phyloP scores from a whole-genome alignment of 2,329 filamentous ascomycete species.

The Phialemoniopsis sp. region DNA sequence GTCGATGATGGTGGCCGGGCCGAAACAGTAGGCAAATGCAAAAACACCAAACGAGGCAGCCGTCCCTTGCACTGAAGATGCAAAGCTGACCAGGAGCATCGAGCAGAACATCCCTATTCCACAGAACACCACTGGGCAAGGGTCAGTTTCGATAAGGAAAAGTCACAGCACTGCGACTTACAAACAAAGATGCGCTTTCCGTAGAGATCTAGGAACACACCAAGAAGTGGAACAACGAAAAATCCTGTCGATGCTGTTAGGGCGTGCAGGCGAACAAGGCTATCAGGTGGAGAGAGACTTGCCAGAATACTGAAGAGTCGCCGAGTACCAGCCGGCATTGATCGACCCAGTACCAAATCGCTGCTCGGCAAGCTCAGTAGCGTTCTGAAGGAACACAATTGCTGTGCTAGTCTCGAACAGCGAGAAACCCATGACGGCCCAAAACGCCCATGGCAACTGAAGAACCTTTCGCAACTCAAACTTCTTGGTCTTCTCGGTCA shows the following conservation, averaged over 20 bases:
- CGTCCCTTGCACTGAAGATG: constrained; percentile 41
- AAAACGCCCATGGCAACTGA: constrained; percentile 54
- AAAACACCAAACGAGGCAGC: constrained; percentile 54
- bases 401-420: constrained; percentile 55
- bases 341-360: constrained; percentile 49
- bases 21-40: constrained; percentile 41
- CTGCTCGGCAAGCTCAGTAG: constrained; percentile 55
- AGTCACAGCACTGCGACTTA: too few species aligned
- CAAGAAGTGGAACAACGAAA: constrained; percentile 51
- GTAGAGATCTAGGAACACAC: constrained; percentile 50
- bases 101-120: constrained; percentile 44
- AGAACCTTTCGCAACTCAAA: constrained; percentile 51
- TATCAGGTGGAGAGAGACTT: too few species aligned
- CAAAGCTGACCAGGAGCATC: constrained; percentile 51
- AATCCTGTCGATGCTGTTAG: too few species aligned
- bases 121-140: constrained; percentile 29
- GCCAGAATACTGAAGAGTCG: constrained; percentile 46
- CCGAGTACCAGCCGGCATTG: constrained; percentile 55
- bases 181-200: constrained; percentile 45
- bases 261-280: too few species aligned
- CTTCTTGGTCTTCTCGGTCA: constrained; percentile 55
- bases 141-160: too few species aligned
- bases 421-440: constrained; percentile 49
- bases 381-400: constrained; percentile 49
- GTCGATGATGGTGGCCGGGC: constrained; percentile 47